Percentiles rank a stretch among this genome's conserved stretches.
Conservation (phyloP, 2,329 filamentous ascomycete species). For the Ceratocystis cubensis region DNA sequence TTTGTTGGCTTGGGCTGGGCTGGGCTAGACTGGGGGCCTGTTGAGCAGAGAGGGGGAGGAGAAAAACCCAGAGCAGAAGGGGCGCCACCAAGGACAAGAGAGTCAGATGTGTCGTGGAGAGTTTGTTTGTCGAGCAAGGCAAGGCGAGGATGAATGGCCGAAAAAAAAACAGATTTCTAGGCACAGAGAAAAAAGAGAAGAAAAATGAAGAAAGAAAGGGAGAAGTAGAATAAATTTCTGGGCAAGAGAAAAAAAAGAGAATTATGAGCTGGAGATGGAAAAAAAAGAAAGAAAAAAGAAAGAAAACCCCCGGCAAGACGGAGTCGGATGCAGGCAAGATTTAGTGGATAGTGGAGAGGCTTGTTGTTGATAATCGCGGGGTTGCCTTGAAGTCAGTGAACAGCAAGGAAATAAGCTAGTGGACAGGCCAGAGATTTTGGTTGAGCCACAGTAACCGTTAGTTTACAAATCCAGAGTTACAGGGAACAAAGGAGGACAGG, state of each 20-base stretch:
- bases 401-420: slow-evolving; percentile 7
- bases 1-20: background rate
- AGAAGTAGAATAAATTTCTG: background rate
- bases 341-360: background rate
- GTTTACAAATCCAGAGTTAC: background rate
- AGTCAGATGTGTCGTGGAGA: background rate
- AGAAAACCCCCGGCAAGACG: background rate
- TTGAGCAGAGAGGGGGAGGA: background rate
- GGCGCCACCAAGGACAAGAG: slow-evolving; percentile 6
- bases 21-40: background rate
- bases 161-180: too few relatives aligned
- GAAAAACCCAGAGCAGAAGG: background rate
- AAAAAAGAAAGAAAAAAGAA: background rate
- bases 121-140: background rate
- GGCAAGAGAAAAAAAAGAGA: background rate
- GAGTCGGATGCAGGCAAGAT: slow-evolving; percentile 7
- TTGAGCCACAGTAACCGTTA: slow-evolving; percentile 4
- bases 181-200: too few relatives aligned
- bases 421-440: background rate
- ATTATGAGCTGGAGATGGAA: background rate
- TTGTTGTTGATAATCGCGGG: slow-evolving; percentile 15
- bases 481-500: background rate
- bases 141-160: background rate
- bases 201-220: background rate
- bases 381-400: background rate